Percentiles rank a stretch among this genome's conserved stretches.
phyloP scores from a whole-genome alignment of 306 rosid species.

The Cucumis melo region DNA sequence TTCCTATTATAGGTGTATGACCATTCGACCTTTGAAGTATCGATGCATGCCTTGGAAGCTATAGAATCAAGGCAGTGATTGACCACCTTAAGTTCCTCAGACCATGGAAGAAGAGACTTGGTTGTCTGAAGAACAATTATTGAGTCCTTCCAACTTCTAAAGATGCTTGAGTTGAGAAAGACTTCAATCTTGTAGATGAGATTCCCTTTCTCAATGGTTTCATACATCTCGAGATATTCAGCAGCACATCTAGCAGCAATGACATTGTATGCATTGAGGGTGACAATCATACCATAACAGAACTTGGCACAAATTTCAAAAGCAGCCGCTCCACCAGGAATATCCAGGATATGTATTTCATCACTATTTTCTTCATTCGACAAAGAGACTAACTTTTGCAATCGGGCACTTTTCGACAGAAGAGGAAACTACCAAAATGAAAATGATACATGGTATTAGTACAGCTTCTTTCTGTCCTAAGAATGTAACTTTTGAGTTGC shows the following conservation, averaged over 20 bases:
- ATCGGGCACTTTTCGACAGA: conserved; percentile 69
- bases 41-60: conserved; percentile 82
- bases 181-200: conserved; percentile 91
- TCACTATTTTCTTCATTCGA: conserved; percentile 45
- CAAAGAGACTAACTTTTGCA: conserved; percentile 52
- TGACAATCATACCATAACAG: conserved; percentile 84
- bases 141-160: conserved; percentile 89
- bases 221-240: conserved; percentile 88
- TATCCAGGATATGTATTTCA: conserved; percentile 59
- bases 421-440: conserved; percentile 67
- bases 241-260: conserved; percentile 88
- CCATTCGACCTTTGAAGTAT: conserved; percentile 86
- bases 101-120: conserved; percentile 71
- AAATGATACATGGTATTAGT: background rate
- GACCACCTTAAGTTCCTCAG: conserved; percentile 79
- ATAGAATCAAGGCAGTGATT: conserved; percentile 75
- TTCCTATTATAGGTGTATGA: conserved; percentile 78
- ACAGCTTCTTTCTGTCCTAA: background rate
- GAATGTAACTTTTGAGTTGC: background rate
- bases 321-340: conserved; percentile 91
- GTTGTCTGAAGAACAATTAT: conserved; percentile 90
- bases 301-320: conserved; percentile 92
- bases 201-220: conserved; percentile 78
- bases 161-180: conserved; percentile 82
- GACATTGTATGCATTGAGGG: conserved; percentile 88